Percentiles rank a stretch among this genome's conserved stretches.
These are phyloP conservation scores for Artemisia argyi DNA, from an alignment of 129 eudicot species.

Conservation along the genomic window DNA sequence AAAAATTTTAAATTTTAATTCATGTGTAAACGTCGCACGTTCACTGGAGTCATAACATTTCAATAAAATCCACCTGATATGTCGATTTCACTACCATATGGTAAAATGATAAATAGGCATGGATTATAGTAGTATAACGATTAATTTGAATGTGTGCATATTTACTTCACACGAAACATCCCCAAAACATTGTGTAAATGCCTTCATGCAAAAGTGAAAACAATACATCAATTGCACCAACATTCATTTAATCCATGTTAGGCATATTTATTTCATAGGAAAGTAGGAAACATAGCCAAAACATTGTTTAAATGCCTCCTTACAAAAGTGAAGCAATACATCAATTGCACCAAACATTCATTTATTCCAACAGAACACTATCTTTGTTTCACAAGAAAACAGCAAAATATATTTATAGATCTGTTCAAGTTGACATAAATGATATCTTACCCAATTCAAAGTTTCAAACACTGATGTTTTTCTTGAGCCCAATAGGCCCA, in stretches of 20 bases:
- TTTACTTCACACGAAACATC: too few relatives aligned
- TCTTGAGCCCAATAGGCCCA: conserved; percentile 12
- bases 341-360: conserved; percentile 3
- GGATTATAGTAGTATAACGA: too few relatives aligned
- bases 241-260: not conserved
- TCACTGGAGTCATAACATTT: too few relatives aligned
- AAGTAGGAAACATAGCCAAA: not conserved
- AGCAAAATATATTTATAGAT: conserved; percentile 16
- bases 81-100: too few relatives aligned
- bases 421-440: conserved; percentile 19
- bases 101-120: too few relatives aligned
- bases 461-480: not conserved
- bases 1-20: too few relatives aligned
- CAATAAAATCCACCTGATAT: too few relatives aligned
- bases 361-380: not conserved
- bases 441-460: too few relatives aligned
- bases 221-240: not conserved
- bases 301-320: not conserved
- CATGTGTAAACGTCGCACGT: too few relatives aligned
- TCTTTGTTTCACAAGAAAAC: not conserved
- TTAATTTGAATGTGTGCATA: too few relatives aligned
- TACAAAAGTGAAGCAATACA: conserved; percentile 5
- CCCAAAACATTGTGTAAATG: too few relatives aligned
- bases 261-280: not conserved
- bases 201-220: too few relatives aligned